These are phyloP conservation scores for Pythium grandisporangium DNA, from an alignment of 352 stramenopile species.

Conservation along the genomic window DNA sequence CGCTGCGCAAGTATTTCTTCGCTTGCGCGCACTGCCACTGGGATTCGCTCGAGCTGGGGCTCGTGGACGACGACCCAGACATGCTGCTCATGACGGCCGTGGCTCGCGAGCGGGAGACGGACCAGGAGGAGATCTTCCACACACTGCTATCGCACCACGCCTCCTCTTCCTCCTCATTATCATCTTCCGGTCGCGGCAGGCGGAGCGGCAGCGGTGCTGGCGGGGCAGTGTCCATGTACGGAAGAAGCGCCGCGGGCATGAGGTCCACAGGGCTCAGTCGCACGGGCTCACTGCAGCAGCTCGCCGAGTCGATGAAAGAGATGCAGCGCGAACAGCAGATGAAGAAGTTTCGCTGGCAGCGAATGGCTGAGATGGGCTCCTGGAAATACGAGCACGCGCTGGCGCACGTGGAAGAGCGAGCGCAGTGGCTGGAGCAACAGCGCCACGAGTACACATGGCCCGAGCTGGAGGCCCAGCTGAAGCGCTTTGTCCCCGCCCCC, in stretches of 20 bases:
- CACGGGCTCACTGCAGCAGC: slow-evolving; percentile 30
- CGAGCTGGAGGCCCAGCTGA: slow-evolving; percentile 38
- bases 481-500: slow-evolving; percentile 6
- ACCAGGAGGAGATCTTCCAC: slow-evolving; percentile 72
- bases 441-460: slow-evolving; percentile 49
- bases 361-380: slow-evolving; percentile 59
- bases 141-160: slow-evolving; percentile 52
- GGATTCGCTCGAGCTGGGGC: slow-evolving; percentile 60
- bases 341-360: slow-evolving; percentile 64
- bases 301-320: slow-evolving; percentile 67
- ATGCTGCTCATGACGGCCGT: slow-evolving; percentile 75
- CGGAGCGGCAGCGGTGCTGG: neutral
- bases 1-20: slow-evolving; percentile 60
- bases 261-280: no score
- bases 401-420: slow-evolving; percentile 36
- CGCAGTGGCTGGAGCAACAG: slow-evolving; percentile 50
- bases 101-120: slow-evolving; percentile 58
- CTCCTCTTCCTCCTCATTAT: neutral
- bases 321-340: slow-evolving; percentile 78
- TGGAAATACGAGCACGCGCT: slow-evolving; percentile 66
- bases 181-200: neutral
- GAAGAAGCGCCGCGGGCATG: no score
- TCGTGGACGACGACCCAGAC: slow-evolving; percentile 75
- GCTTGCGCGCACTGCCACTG: slow-evolving; percentile 78
- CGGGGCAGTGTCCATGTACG: no score